Evolutionary conservation across 768 basidiomycete species (phyloP).

Genomic region (Suillus subaureus): DNA sequence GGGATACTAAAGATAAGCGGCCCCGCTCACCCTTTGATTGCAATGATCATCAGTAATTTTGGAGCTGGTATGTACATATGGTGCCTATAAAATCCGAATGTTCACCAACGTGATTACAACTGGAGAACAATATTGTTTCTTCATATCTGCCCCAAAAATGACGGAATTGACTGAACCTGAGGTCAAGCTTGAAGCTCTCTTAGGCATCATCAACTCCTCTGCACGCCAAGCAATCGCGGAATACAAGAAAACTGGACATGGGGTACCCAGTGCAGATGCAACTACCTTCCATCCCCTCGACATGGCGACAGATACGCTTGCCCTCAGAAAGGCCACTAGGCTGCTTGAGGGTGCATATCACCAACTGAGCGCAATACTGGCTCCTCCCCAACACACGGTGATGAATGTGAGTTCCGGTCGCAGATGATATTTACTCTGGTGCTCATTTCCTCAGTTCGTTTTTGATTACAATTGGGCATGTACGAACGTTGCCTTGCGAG

Average conservation of each 20-base stretch:
- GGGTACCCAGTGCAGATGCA: slow-evolving; percentile 28
- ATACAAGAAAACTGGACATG: slow-evolving; percentile 25
- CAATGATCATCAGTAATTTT: too few relatives aligned
- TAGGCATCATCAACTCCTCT: not conserved
- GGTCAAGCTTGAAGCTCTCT: not conserved
- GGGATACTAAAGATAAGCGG: too few relatives aligned
- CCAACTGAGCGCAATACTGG: slow-evolving; percentile 27
- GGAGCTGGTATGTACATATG: too few relatives aligned
- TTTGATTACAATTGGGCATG: slow-evolving; percentile 31
- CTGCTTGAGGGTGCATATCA: slow-evolving; percentile 31
- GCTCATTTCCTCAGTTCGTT: slow-evolving; percentile 10
- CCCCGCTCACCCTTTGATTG: too few relatives aligned
- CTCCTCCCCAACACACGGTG: slow-evolving; percentile 31
- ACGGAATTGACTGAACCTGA: too few relatives aligned
- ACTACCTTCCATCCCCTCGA: slow-evolving; percentile 26
- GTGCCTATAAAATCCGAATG: too few relatives aligned
- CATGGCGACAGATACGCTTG: slow-evolving; percentile 1
- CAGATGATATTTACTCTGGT: not conserved
- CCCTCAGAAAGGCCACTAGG: slow-evolving; percentile 9
- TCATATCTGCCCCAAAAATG: too few relatives aligned
- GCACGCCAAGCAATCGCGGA: slow-evolving; percentile 19
- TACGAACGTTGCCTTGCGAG: slow-evolving; percentile 22
- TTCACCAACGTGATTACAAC: too few relatives aligned
- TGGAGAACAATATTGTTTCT: too few relatives aligned
- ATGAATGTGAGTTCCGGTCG: slow-evolving; percentile 21